Percentiles rank a stretch among this genome's conserved stretches.
These are phyloP conservation scores for Phytophthora podocarpi DNA, from an alignment of 352 stramenopile species.

Conservation along the genomic window DNA sequence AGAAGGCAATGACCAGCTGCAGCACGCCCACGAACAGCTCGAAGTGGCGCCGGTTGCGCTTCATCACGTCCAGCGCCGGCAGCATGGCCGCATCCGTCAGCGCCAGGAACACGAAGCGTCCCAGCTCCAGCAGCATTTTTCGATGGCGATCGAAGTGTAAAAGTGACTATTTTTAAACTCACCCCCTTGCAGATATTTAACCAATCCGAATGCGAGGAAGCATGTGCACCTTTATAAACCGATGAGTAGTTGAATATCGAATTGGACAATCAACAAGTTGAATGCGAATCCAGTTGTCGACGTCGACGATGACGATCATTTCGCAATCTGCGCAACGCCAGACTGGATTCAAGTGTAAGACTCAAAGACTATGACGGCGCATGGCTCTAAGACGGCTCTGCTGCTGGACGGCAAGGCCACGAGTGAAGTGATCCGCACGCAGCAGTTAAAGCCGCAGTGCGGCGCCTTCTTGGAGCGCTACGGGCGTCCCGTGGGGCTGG, in stretches of 20 bases:
- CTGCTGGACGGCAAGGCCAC: conserved; percentile 88
- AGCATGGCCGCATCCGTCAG: conserved; percentile 79
- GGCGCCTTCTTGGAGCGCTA: conserved; percentile 47
- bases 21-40: conserved; percentile 90
- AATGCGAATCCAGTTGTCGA: conserved; percentile 15
- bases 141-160: conserved; percentile 8
- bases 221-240: conserved; percentile 2
- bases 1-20: conserved; percentile 80
- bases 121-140: conserved; percentile 51
- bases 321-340: conserved; percentile 15
- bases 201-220: neutral
- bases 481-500: conserved; percentile 91
- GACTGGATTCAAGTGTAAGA: too few species aligned
- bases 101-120: conserved; percentile 72
- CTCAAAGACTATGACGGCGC: neutral
- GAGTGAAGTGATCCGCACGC: conserved; percentile 74
- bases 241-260: neutral
- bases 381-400: conserved; percentile 11
- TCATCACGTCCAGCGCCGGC: conserved; percentile 79
- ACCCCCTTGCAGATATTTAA: neutral
- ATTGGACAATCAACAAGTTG: conserved; percentile 8
- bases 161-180: too few species aligned
- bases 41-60: conserved; percentile 85
- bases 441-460: conserved; percentile 84
- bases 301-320: too few species aligned